Percentiles rank a stretch among this genome's conserved stretches.
Conservation (phyloP, 148 eudicot genomes). For the Cornus suecica region DNA sequence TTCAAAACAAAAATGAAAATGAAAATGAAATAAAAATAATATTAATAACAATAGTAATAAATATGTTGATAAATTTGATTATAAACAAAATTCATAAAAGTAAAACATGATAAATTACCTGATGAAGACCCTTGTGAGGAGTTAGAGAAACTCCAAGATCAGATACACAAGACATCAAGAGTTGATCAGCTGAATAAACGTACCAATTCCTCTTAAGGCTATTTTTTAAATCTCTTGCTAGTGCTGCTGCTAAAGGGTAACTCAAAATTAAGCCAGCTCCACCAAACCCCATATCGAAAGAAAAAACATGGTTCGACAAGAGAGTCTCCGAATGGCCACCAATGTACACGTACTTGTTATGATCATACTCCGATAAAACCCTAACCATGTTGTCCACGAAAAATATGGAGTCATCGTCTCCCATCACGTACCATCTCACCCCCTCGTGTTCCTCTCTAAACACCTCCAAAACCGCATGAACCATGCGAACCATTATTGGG, state of each 20-base stretch:
- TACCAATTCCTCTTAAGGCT: constrained; percentile 22
- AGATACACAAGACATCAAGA: constrained; percentile 21
- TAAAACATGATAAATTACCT: constrained; percentile 22
- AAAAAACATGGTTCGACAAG: constrained; percentile 8
- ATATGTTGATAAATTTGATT: no score
- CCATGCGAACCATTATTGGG: constrained; percentile 15
- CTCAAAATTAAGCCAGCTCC: constrained; percentile 40
- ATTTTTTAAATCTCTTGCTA: constrained; percentile 19
- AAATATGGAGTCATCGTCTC: constrained; percentile 32
- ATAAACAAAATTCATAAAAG: no score
- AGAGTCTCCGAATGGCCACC: constrained; percentile 29
- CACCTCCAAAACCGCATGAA: constrained; percentile 22
- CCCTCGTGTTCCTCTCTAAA: constrained; percentile 21
- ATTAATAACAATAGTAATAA: no score
- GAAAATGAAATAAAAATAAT: no score
- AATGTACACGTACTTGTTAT: constrained; percentile 28
- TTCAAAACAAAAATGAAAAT: no score
- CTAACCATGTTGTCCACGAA: constrained; percentile 30
- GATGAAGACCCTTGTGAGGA: constrained; percentile 28
- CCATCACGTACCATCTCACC: constrained; percentile 36
- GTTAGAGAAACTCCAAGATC: constrained; percentile 37
- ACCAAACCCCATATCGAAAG: constrained; percentile 33
- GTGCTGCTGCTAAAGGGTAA: constrained; percentile 24
- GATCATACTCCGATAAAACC: constrained; percentile 27
- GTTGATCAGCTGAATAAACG: constrained; percentile 12